A percentile compares a stretch with the other conserved stretches of the same genome.
These are phyloP conservation scores for Hydnomerulius pinastri DNA, from an alignment of 768 basidiomycete species.

Conservation along the genomic window DNA sequence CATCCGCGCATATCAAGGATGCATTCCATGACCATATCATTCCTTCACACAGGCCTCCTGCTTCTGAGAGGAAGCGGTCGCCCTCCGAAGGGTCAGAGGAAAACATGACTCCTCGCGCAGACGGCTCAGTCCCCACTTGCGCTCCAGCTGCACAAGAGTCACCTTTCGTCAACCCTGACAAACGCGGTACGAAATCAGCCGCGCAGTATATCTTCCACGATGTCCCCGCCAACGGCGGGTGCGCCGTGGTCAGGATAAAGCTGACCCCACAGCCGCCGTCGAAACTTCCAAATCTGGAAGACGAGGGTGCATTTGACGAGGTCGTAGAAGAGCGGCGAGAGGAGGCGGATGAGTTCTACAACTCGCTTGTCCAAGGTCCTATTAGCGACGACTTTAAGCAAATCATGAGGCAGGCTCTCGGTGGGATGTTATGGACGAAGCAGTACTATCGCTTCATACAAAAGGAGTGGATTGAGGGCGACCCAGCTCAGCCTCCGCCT, in stretches of 20 bases:
- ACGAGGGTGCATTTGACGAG: constrained; percentile 89
- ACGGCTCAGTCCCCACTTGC: background rate
- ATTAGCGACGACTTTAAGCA: constrained; percentile 92
- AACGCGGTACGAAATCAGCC: constrained; percentile 88
- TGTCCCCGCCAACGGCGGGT: constrained; percentile 91
- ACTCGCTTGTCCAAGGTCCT: constrained; percentile 73
- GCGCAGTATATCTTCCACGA: constrained; percentile 88
- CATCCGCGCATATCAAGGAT: constrained; percentile 86
- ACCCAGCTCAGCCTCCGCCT: constrained; percentile 92
- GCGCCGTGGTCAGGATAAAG: constrained; percentile 92
- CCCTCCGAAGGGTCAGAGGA: background rate
- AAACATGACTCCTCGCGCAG: background rate
- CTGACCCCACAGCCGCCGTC: constrained; percentile 76
- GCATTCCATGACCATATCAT: constrained; percentile 99
- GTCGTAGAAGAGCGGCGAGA: constrained; percentile 85
- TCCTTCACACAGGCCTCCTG: constrained; percentile 72
- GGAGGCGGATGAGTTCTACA: constrained; percentile 97
- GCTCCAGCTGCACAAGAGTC: constrained; percentile 1
- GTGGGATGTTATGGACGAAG: constrained; percentile 99
- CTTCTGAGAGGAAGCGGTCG: constrained; percentile 36
- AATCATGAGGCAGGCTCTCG: constrained; percentile 94
- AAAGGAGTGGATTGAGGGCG: constrained; percentile 94
- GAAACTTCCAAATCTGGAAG: constrained; percentile 79
- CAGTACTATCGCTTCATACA: constrained; percentile 97
- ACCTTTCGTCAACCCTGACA: constrained; percentile 80